These are phyloP conservation scores for Ustilago sp. DNA, from an alignment of 1,284 basidiomycete species.

Conservation along the genomic window DNA sequence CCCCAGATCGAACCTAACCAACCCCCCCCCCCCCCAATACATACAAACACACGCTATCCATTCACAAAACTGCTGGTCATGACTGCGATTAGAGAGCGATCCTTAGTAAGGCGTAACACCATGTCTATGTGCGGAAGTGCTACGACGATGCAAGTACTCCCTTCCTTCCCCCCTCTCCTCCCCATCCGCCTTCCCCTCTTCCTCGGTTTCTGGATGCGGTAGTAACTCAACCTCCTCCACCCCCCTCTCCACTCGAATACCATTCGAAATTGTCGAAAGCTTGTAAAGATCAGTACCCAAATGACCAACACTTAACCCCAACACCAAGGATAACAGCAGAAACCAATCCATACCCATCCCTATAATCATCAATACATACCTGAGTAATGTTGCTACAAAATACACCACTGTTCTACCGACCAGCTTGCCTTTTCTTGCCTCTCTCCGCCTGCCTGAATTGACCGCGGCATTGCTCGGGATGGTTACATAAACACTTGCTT, in stretches of 20 bases:
- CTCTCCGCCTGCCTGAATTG: too few species aligned
- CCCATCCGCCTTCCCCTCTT: not conserved
- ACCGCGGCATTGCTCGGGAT: not conserved
- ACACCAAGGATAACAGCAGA: conserved; percentile 23
- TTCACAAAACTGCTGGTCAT: not conserved
- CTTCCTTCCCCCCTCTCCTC: not conserved
- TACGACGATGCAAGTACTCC: not conserved
- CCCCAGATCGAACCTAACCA: conserved; percentile 3
- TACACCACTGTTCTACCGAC: conserved; percentile 12
- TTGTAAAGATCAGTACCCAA: conserved; percentile 11
- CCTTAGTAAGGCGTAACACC: not conserved
- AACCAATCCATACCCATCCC: conserved; percentile 53
- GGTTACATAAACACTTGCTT: conserved; percentile 13
- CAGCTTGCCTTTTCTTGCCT: not conserved
- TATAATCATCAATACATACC: conserved; percentile 48
- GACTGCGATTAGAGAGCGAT: not conserved
- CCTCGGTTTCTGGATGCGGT: not conserved
- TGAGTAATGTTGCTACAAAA: conserved; percentile 20
- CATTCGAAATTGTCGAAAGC: not conserved
- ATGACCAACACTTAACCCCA: conserved; percentile 19
- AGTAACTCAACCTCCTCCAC: conserved; percentile 4
- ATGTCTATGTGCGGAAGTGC: not conserved
- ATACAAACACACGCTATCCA: too few species aligned
- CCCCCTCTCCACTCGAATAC: not conserved
- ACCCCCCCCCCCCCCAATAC: not conserved